A percentile compares a stretch with the other conserved stretches of the same genome.
phyloP scores from a whole-genome alignment of 2,329 filamentous ascomycete genomes.

The Neonectria neomacrospora region DNA sequence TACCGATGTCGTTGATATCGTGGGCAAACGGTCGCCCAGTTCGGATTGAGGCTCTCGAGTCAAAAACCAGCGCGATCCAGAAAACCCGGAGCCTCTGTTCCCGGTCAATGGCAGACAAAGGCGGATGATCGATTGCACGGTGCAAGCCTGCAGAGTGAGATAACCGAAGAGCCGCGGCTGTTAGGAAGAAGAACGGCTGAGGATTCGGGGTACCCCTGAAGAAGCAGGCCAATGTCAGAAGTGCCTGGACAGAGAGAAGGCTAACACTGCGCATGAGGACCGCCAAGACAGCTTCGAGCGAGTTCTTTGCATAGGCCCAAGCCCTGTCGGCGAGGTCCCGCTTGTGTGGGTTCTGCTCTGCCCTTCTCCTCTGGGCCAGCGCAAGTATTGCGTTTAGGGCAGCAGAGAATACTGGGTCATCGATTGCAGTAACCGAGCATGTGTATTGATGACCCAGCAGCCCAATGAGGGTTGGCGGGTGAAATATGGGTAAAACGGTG shows the following conservation, averaged over 20 bases:
- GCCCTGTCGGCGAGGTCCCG: conserved; percentile 4
- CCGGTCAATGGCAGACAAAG: conserved; percentile 5
- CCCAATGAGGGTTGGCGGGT: conserved; percentile 15
- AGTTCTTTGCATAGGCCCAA: conserved; percentile 17
- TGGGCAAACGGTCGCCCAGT: conserved; percentile 10
- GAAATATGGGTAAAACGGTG: conserved; percentile 15
- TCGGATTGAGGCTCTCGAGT: conserved; percentile 16
- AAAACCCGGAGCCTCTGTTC: conserved; percentile 14
- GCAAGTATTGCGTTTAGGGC: conserved; percentile 19
- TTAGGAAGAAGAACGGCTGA: conserved; percentile 20
- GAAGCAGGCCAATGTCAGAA: conserved; percentile 15
- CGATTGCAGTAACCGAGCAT: neutral
- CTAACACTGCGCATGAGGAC: conserved; percentile 17
- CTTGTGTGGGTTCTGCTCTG: neutral
- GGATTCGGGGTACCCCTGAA: conserved; percentile 20
- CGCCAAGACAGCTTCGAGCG: conserved; percentile 8
- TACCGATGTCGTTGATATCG: conserved; percentile 15
- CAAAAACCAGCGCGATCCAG: conserved; percentile 17
- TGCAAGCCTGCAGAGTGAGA: conserved; percentile 17
- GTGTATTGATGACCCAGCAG: conserved; percentile 15
- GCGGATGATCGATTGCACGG: conserved; percentile 12
- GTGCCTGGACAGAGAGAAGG: conserved; percentile 15
- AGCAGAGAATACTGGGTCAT: conserved; percentile 11
- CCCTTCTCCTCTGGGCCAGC: conserved; percentile 3
- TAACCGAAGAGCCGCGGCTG: conserved; percentile 8